Evolutionary conservation across 148 eudicot genomes (phyloP).

Genomic region (Diospyros lotus): DNA sequence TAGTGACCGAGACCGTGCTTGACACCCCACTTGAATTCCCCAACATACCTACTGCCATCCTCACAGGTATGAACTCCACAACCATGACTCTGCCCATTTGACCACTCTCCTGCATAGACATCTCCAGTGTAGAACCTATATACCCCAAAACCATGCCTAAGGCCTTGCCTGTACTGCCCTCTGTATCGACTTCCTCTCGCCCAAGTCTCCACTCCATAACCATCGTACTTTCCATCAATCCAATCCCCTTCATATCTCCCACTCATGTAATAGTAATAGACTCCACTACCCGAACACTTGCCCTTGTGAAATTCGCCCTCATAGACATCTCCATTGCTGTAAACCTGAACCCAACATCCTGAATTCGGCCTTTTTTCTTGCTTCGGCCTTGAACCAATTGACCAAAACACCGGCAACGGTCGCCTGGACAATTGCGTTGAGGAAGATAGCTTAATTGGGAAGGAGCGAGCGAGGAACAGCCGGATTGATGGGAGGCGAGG

Average conservation of each 20-base stretch:
- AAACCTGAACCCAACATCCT: slow-evolving; percentile 79
- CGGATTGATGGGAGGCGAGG: slow-evolving; percentile 81
- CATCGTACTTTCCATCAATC: slow-evolving; percentile 96
- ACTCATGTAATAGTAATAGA: slow-evolving; percentile 88
- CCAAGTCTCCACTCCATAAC: slow-evolving; percentile 93
- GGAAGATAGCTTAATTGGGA: slow-evolving; percentile 52
- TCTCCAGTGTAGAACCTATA: slow-evolving; percentile 95
- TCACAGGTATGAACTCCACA: slow-evolving; percentile 90
- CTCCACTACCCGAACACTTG: slow-evolving; percentile 88
- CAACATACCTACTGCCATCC: slow-evolving; percentile 92
- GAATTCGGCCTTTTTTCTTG: slow-evolving; percentile 10
- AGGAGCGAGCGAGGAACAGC: slow-evolving; percentile 56
- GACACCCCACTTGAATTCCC: slow-evolving; percentile 97
- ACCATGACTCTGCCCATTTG: slow-evolving; percentile 95
- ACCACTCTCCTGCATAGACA: slow-evolving; percentile 92
- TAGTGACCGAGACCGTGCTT: slow-evolving; percentile 97
- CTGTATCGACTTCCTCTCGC: slow-evolving; percentile 88
- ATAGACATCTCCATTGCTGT: slow-evolving; percentile 85
- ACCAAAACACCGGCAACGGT: slow-evolving; percentile 82
- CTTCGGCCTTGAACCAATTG: slow-evolving; percentile 68
- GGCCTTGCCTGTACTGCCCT: slow-evolving; percentile 85
- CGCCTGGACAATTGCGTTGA: slow-evolving; percentile 24
- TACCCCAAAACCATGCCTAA: slow-evolving; percentile 91
- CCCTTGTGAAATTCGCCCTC: slow-evolving; percentile 96
- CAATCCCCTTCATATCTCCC: slow-evolving; percentile 96